These are phyloP conservation scores for Ogataea saltuana DNA, from an alignment of 805 yeast species.

Conservation along the genomic window DNA sequence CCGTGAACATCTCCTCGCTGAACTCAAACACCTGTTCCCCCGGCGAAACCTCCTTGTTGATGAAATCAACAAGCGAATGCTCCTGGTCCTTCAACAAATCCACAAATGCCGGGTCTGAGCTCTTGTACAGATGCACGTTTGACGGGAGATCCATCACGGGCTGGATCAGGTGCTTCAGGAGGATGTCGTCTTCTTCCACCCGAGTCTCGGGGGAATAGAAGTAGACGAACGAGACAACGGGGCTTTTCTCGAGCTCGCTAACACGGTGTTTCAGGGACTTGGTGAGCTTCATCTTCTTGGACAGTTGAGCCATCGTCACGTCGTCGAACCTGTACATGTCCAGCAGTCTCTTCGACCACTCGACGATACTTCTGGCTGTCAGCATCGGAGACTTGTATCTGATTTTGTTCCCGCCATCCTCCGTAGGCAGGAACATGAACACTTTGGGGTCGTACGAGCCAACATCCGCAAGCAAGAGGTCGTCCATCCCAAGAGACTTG, in stretches of 20 bases:
- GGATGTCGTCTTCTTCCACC: conserved; percentile 60
- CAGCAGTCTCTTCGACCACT: conserved; percentile 49
- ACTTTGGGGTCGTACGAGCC: conserved; percentile 25
- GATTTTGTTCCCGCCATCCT: conserved; percentile 48
- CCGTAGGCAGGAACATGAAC: conserved; percentile 52
- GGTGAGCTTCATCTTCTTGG: conserved; percentile 23
- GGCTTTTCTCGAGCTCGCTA: conserved; percentile 33
- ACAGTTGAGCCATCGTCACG: conserved; percentile 27
- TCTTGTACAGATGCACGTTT: conserved; percentile 53
- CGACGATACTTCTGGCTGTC: conserved; percentile 35
- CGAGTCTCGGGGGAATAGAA: conserved; percentile 50
- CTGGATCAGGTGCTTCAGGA: conserved; percentile 61
- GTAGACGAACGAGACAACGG: conserved; percentile 55
- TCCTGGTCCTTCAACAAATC: conserved; percentile 45
- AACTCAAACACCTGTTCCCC: conserved; percentile 29
- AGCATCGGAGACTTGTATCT: conserved; percentile 36
- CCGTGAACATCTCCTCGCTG: conserved; percentile 47
- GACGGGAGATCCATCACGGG: conserved; percentile 58
- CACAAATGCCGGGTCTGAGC: conserved; percentile 45
- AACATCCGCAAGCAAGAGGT: conserved; percentile 27
- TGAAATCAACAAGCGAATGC: conserved; percentile 40
- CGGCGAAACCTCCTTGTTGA: conserved; percentile 40
- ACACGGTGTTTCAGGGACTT: conserved; percentile 18
- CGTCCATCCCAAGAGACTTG: conserved; percentile 45
- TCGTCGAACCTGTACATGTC: conserved; percentile 46